These are phyloP conservation scores for Craspedostauros australis DNA, from an alignment of 108 stramenopile genomes.

Conservation along the genomic window DNA sequence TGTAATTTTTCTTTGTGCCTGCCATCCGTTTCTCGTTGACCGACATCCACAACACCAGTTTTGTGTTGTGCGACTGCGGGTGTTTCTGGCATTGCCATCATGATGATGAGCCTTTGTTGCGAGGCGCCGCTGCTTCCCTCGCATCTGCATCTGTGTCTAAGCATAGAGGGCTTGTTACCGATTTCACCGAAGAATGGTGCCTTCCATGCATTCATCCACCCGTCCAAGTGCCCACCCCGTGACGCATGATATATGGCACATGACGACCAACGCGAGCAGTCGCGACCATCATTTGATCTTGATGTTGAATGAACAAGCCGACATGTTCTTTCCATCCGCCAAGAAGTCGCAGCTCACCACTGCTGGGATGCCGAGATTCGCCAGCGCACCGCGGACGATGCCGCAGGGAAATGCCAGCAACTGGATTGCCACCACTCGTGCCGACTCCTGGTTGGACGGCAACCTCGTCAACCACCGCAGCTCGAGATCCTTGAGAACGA, in stretches of 20 bases:
- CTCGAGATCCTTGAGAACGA: constrained; percentile 87
- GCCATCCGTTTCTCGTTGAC: no score
- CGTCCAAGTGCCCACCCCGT: background rate
- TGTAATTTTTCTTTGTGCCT: no score
- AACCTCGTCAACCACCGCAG: constrained; percentile 70
- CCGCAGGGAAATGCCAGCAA: constrained; percentile 87
- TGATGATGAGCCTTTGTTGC: no score
- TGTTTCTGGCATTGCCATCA: no score
- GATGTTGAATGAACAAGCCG: constrained; percentile 89
- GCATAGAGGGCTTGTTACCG: no score
- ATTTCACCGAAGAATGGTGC: no score
- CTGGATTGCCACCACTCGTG: constrained; percentile 72
- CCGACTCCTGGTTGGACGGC: constrained; percentile 61
- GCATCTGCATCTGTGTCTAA: no score
- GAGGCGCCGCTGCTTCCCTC: no score
- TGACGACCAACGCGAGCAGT: no score
- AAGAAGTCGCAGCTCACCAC: constrained; percentile 90
- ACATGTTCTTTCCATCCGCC: constrained; percentile 84
- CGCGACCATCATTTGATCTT: constrained; percentile 88
- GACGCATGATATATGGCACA: no score
- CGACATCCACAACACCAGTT: no score
- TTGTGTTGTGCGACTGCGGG: no score
- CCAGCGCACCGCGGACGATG: constrained; percentile 81
- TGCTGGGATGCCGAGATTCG: constrained; percentile 82
- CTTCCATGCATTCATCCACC: background rate